These are phyloP conservation scores for Microsporum canis DNA, from an alignment of 2,329 filamentous ascomycete species.

Conservation along the genomic window DNA sequence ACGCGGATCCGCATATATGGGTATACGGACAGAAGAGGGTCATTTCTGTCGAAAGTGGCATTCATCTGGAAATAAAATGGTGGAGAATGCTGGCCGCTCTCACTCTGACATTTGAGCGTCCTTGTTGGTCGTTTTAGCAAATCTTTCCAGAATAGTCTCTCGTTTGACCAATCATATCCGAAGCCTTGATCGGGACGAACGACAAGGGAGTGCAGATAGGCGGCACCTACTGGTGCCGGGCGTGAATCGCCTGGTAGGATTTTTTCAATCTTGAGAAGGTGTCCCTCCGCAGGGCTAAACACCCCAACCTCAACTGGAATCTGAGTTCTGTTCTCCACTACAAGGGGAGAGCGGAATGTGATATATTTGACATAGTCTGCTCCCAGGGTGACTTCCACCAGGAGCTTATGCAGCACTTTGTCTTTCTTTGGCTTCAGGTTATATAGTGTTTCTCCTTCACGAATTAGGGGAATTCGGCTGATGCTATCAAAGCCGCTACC, in stretches of 20 bases:
- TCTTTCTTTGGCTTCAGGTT: conserved; percentile 79
- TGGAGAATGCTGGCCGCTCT: conserved; percentile 61
- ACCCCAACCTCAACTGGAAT: conserved; percentile 91
- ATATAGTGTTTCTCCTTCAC: conserved; percentile 90
- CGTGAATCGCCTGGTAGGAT: conserved; percentile 82
- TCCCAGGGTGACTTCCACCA: conserved; percentile 87
- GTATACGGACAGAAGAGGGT: conserved; percentile 73
- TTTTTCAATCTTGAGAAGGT: conserved; percentile 95
- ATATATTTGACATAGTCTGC: conserved; percentile 96
- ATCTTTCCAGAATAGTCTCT: conserved; percentile 86
- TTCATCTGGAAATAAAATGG: conserved; percentile 97
- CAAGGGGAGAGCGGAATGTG: conserved; percentile 78
- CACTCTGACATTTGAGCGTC: conserved; percentile 79
- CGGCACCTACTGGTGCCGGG: conserved; percentile 83
- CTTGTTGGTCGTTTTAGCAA: conserved; percentile 71
- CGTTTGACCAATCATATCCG: conserved; percentile 87
- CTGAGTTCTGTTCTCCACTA: conserved; percentile 93
- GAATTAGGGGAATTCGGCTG: conserved; percentile 74
- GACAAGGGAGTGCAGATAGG: conserved; percentile 76
- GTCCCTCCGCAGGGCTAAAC: conserved; percentile 73
- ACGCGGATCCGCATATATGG: conserved; percentile 90
- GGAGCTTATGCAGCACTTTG: conserved; percentile 71
- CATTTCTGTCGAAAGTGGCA: conserved; percentile 69
- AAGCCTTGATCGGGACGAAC: conserved; percentile 91
- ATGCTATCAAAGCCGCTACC: conserved; percentile 89